Conservation (phyloP, 768 basidiomycete genomes). For the Mycena alexandri region DNA sequence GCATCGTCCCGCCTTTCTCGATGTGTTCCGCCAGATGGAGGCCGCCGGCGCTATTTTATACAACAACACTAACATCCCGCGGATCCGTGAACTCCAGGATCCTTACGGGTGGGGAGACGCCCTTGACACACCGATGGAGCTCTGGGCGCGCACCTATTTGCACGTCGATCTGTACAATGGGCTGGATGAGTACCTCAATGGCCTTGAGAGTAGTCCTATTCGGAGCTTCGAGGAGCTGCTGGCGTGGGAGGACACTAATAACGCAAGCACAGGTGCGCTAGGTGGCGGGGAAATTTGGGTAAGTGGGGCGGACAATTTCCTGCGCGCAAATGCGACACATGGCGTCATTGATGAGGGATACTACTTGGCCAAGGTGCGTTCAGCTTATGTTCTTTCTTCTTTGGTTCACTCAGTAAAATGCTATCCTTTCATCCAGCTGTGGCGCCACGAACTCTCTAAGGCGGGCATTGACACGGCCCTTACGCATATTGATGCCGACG, state of each 20-base stretch:
- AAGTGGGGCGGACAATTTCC: constrained; percentile 22
- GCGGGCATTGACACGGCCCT: constrained; percentile 20
- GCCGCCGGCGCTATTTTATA: constrained; percentile 11
- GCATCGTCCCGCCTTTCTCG: constrained; percentile 14
- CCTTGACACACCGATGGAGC: constrained; percentile 20
- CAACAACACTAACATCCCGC: constrained; percentile 20
- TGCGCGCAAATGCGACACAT: constrained; percentile 21
- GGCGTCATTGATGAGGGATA: constrained; percentile 12
- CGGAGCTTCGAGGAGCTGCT: constrained; percentile 17
- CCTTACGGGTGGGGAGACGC: constrained; percentile 27
- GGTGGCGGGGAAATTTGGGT: constrained; percentile 20
- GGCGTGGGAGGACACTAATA: constrained; percentile 18
- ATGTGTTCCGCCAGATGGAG: not conserved
- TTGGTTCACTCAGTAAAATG: not conserved
- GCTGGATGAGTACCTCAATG: constrained; percentile 16
- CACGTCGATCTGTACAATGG: constrained; percentile 29
- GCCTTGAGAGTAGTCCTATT: not conserved
- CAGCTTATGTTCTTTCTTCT: too few relatives aligned
- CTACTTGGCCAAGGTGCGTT: constrained; percentile 18
- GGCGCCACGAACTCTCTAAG: constrained; percentile 27
- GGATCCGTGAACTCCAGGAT: constrained; percentile 15
- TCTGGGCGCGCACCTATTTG: constrained; percentile 23
- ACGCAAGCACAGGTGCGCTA: constrained; percentile 19
- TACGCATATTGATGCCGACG: constrained; percentile 15
- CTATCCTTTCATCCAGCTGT: constrained; percentile 12